Evolutionary conservation across 345 rosid species (phyloP), one percentile per base, ranked within the genome.

Genomic region (Erysimum cheiranthoides): DNA sequence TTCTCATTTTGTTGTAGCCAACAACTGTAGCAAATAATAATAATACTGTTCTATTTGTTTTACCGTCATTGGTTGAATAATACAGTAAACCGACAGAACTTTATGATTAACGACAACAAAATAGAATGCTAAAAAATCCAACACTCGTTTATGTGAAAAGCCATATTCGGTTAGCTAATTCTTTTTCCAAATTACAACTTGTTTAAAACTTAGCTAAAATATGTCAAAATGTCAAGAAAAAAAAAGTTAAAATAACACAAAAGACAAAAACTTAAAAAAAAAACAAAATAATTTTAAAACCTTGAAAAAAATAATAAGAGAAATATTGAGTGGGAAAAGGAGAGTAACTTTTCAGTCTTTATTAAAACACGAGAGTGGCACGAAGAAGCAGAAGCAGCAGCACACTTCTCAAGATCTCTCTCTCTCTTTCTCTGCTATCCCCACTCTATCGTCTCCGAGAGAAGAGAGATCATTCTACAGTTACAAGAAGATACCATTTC

Each of bases 371-470:
- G 63, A 68, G 35, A 27, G 59, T 25, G 45, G 68, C 58, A 50
- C 30, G 74, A 59, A 51, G 63, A 12, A 53, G 51, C 2, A 70
- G 57, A 30, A 35, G 11, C 38, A 34, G n/a, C 38, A 60, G 3
- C 77, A 78, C 77, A 50, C 35, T 72, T 65, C 54, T 51, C 76
- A 56, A 77, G 61, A 46, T 60, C 47, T 63, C 63, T 27, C 68
- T 27, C 74, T 38, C 74, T 32, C 76, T 76, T 50, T 51, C 70
- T 34, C 52, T 18, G 14, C 35, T 6, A 42, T n/a, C 8, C 8
- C 31, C 30, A 5, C 36, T 36, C 18, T 27, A n/a, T 68, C 50
- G 30, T 65, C 59, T 56, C 49, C 47, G 43, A 31, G 70, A 73
- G 67, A 67, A 52, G 47, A 75, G 72, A 43, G 50, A 43, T 17